These are phyloP conservation scores for Neurospora cerealis DNA, from an alignment of 495 filamentous ascomycete genomes.

Conservation along the genomic window DNA sequence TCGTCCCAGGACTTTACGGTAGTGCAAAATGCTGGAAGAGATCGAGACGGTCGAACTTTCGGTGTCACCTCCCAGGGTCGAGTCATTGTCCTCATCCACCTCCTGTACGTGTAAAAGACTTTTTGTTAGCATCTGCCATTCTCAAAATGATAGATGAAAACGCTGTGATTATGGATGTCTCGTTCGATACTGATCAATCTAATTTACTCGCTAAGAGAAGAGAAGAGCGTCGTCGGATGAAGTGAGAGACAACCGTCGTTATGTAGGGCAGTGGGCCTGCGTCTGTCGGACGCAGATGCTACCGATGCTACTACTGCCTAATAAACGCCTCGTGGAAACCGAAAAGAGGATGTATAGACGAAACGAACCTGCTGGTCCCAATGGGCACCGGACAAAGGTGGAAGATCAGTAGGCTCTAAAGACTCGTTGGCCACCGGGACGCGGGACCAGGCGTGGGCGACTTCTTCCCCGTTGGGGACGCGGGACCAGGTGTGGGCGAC, in stretches of 20 bases:
- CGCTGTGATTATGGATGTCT: background rate
- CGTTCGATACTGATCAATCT: too few relatives aligned
- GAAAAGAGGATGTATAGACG: background rate
- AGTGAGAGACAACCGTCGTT: too few relatives aligned
- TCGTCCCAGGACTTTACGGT: constrained; percentile 20
- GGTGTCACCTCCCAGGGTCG: background rate
- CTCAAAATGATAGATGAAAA: background rate
- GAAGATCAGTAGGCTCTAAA: background rate
- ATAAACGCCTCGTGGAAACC: background rate
- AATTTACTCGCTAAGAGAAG: too few relatives aligned
- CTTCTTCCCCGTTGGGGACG: background rate
- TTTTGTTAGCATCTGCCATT: background rate
- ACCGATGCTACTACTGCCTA: too few relatives aligned
- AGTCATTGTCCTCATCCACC: background rate
- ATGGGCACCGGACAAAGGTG: too few relatives aligned
- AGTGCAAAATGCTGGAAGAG: constrained; percentile 26
- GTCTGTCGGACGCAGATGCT: too few relatives aligned
- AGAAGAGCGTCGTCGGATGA: too few relatives aligned
- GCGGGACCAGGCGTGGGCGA: too few relatives aligned
- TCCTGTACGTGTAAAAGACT: background rate
- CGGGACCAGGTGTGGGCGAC: background rate
- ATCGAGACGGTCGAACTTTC: constrained; percentile 22
- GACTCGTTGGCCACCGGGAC: background rate
- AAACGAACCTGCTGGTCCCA: background rate
- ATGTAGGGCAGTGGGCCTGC: too few relatives aligned